phyloP scores from a whole-genome alignment of 2,329 filamentous ascomycete species.

The Corynespora cassiicola region DNA sequence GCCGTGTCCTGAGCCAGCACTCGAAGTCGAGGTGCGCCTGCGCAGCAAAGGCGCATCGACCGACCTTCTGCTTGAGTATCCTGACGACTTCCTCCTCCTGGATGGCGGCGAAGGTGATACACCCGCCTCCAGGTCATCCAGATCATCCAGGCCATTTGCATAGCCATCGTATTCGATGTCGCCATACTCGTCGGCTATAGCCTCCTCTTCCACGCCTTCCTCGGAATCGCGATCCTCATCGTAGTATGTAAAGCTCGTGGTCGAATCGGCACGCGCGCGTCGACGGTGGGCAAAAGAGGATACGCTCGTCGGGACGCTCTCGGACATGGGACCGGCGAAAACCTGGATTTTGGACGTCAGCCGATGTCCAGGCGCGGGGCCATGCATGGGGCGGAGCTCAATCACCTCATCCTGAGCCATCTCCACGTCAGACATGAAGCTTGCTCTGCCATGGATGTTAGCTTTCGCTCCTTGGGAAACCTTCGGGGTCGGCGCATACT shows the following conservation, averaged over 20 bases:
- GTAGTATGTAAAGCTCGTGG: conserved; percentile 89
- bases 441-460: conserved; percentile 55
- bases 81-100: conserved; percentile 67
- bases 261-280: conserved; percentile 80
- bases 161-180: conserved; percentile 41
- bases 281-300: conserved; percentile 90
- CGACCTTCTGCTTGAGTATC: conserved; percentile 62
- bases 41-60: conserved; percentile 69
- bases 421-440: conserved; percentile 93
- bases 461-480: conserved; percentile 11
- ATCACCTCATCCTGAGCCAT: conserved; percentile 94
- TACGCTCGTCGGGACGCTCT: conserved; percentile 92
- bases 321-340: conserved; percentile 90
- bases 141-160: conserved; percentile 51
- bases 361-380: conserved; percentile 33
- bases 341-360: conserved; percentile 59
- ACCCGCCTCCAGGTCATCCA: conserved; percentile 57
- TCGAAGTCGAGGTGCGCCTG: conserved; percentile 73
- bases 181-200: conserved; percentile 38
- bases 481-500: conserved; percentile 31
- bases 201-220: conserved; percentile 38
- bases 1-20: conserved; percentile 68
- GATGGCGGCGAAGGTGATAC: conserved; percentile 26
- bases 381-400: conserved; percentile 36
- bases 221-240: conserved; percentile 69